These are phyloP conservation scores for Nicotiana knightiana DNA, from an alignment of 257 asterid species.

Conservation along the genomic window DNA sequence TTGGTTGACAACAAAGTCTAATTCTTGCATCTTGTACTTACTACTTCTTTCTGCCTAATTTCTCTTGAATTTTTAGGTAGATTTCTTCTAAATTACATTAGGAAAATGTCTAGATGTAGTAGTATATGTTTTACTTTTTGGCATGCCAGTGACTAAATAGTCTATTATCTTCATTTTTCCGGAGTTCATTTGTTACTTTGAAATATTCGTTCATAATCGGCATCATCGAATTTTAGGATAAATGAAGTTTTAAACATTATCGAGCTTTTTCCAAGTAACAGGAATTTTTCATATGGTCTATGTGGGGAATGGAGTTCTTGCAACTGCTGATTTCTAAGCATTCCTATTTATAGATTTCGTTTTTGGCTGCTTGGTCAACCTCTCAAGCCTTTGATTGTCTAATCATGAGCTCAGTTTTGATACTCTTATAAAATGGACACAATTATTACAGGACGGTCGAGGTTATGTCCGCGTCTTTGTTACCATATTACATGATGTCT, in stretches of 20 bases:
- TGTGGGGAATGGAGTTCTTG: background rate
- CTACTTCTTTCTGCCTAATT: background rate
- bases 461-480: constrained; percentile 69
- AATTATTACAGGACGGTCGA: constrained; percentile 74
- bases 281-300: background rate
- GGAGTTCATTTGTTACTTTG: background rate
- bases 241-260: background rate
- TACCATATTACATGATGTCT: constrained; percentile 78
- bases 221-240: background rate
- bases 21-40: background rate
- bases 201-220: background rate
- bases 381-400: background rate
- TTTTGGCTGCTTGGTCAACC: background rate
- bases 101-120: background rate
- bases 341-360: background rate
- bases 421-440: background rate
- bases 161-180: background rate
- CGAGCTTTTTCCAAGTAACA: background rate
- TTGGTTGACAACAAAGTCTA: background rate
- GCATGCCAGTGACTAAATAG: background rate
- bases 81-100: background rate
- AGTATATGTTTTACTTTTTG: background rate
- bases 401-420: background rate
- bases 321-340: background rate
- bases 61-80: background rate